Evolutionary conservation across 1,139 yeast species (phyloP), one percentile per base, ranked within the genome.

Genomic region (Yamadazyma triangularis): DNA sequence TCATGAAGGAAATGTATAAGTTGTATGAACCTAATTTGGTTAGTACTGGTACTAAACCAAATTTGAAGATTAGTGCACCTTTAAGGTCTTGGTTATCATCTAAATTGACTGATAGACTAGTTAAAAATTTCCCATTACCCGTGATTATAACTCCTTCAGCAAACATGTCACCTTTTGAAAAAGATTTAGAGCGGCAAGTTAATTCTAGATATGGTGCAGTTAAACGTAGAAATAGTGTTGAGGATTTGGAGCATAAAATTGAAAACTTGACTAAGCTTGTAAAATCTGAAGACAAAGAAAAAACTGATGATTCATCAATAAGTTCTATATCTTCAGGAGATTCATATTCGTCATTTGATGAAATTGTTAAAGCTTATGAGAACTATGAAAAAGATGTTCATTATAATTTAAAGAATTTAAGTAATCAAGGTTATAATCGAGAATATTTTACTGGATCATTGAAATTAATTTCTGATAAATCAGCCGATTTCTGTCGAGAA

Each of bases 91-190:
- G 86, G 84, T 60, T 60, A 20, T 74, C 84, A 2, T 73, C 77
- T 11, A 67, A 76, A 39, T 51, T 83, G 28, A 72, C 79, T 19
- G 89, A 82, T 49, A 58, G 81, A 31, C 57, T 82, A 31, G 80
- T 79, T 22, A 75, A 73, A 38, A 65, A 69, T 38, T 79, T 72
- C 44, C 81, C 85, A 1, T 63, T 80, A n/a, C 91, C 93, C 0
- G 72, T 79, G 5, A 65, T 81, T 18, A 70, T 81, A 21, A 81
- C 77, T 0, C 88, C 91, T 0, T 79, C 85, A 2, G 61, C 67
- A 41, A 78, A 81, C 41, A 70, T 80, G 77, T 63, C 57, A 33
- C 48, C 58, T 12, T 79, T 77, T 51, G 87, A 80, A 48, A 38
- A 48, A 5, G 47, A 55, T 2, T 45, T 64, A 28, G 45, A 49